Base-by-base conservation (phyloP, 108 stramenopile species). In the Craspedostauros australis region DNA sequence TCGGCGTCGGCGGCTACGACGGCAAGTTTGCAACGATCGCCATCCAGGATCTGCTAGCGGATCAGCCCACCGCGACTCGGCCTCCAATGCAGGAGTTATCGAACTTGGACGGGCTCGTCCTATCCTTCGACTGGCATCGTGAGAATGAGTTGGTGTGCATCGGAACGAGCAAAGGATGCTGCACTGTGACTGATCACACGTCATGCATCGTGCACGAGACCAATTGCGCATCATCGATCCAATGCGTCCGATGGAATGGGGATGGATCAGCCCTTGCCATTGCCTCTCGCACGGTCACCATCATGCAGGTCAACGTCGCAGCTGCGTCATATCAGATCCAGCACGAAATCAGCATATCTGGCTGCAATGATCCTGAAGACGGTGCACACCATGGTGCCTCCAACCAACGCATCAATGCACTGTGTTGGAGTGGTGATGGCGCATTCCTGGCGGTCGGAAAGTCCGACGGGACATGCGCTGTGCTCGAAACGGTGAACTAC, bases 401-500 rank as follows among this genome's bases (percentile, higher is more conserved):
- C 24, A 60, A 42, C 20, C 61, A 63, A 46, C 47, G 66, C 3
- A 51, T 73, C 26, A 54, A 54, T 18, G 37, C 72, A 9, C 11
- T 68, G 24, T 73, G 66, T 25, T 73, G 65, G 65, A 67, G 72
- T 46, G 60, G 66, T 16, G 54, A 62, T 19, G 65, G 53, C 16
- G 24, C 46, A 1, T 73, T 63, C 21, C 28, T 73, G 22, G 72
- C 72, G 15, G 57, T 73, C 24, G 72, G 66, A 32, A 66, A 60
- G 5, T 59, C 65, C 20, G 66, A 73, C 51, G 65, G 62, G 3
- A 39, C 41, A 21, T 68, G 67, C 27, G 50, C 57, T 0, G 15
- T 79, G 27, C 43, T 70, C 2, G 77, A 79, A 41, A 73, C 72
- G n/a, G n/a, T n/a, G n/a, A n/a, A n/a, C n/a, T n/a, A n/a, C n/a